Percentiles rank a stretch among this genome's conserved stretches.
phyloP scores from a whole-genome alignment of 129 eudicot genomes.

The Lactuca sativa region DNA sequence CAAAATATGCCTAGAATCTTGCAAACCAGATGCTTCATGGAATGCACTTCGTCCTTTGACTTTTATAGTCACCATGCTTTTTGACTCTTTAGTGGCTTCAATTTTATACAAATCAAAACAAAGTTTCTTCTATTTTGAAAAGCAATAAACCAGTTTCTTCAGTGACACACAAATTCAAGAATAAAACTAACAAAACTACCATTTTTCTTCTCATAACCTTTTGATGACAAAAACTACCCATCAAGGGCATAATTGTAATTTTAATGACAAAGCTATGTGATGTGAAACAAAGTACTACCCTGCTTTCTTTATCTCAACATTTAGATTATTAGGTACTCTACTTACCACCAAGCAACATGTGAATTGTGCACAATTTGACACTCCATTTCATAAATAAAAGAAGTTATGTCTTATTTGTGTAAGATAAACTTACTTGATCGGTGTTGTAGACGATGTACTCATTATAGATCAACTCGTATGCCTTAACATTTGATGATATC shows the following conservation, averaged over 20 bases:
- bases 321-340: slow-evolving; percentile 43
- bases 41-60: slow-evolving; percentile 96
- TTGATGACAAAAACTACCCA: no score
- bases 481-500: slow-evolving; percentile 64
- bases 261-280: no score
- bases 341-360: slow-evolving; percentile 78
- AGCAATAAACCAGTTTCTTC: slow-evolving; percentile 86
- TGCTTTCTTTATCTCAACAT: slow-evolving; percentile 79
- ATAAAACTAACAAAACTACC: background rate
- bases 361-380: background rate
- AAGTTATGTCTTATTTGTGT: no score
- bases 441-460: no score
- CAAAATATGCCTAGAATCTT: slow-evolving; percentile 90
- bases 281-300: slow-evolving; percentile 39
- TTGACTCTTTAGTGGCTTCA: slow-evolving; percentile 23
- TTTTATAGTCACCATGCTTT: slow-evolving; percentile 68
- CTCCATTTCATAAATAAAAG: no score
- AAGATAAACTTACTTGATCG: no score
- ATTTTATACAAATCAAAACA: slow-evolving; percentile 74
- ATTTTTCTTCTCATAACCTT: no score
- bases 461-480: slow-evolving; percentile 65
- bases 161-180: slow-evolving; percentile 28
- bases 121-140: slow-evolving; percentile 69
- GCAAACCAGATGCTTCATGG: slow-evolving; percentile 88
- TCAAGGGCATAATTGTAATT: no score